Evolutionary conservation across 805 yeast genomes (phyloP).

Genomic region (Suhomyces xylopsoci): DNA sequence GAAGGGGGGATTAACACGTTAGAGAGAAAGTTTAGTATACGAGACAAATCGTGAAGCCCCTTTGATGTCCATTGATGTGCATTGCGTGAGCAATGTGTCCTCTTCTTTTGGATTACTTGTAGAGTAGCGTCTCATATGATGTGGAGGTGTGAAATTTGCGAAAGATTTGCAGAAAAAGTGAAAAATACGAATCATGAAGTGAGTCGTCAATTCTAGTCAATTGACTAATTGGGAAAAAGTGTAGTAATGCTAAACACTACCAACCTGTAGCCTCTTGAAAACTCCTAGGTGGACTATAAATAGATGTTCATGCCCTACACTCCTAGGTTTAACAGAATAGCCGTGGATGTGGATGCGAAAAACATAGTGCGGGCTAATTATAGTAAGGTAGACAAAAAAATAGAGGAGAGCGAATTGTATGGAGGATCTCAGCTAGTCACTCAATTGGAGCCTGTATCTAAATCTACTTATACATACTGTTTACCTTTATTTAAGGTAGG

Average conservation of each 20-base stretch:
- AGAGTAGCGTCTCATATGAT: neutral
- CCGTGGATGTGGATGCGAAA: neutral
- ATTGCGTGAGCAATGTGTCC: neutral
- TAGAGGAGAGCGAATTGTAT: neutral
- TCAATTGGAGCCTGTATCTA: too few relatives aligned
- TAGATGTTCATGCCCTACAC: neutral
- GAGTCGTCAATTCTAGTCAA: neutral
- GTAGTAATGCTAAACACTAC: neutral
- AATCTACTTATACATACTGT: too few relatives aligned
- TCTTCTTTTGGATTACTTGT: neutral
- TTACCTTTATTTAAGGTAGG: neutral
- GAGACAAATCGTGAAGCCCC: neutral
- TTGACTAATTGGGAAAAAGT: neutral
- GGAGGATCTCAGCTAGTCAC: neutral
- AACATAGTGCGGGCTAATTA: neutral
- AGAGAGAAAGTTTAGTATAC: neutral
- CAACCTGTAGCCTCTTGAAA: neutral
- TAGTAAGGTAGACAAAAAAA: neutral
- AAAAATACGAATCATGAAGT: neutral
- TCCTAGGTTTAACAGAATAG: neutral
- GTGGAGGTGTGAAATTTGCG: neutral
- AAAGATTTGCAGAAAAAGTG: neutral
- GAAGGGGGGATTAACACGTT: neutral
- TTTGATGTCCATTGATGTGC: neutral
- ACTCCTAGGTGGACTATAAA: neutral